A percentile compares a stretch with the other conserved stretches of the same genome.
Evolutionary conservation across 2,329 filamentous ascomycete species (phyloP).

Genomic region (Aspergillus hiratsukae): DNA sequence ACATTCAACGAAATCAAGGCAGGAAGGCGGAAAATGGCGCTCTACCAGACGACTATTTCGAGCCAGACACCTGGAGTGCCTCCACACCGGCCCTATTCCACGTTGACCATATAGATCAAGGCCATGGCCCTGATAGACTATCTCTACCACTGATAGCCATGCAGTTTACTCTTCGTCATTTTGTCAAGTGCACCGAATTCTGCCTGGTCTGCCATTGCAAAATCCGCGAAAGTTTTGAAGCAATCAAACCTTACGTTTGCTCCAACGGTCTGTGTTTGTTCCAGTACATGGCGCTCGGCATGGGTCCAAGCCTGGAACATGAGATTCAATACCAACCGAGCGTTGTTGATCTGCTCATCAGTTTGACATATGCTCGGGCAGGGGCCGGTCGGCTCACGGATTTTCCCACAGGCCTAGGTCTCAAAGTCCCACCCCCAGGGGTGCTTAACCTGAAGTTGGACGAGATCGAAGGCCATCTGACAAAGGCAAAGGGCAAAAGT

Average conservation of each 20-base stretch:
- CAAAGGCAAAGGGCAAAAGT: background rate
- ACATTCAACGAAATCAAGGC: conserved; percentile 47
- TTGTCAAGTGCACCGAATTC: conserved; percentile 78
- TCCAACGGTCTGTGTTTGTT: conserved; percentile 70
- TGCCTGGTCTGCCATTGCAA: conserved; percentile 79
- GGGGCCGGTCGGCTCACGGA: conserved; percentile 40
- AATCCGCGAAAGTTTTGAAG: conserved; percentile 57
- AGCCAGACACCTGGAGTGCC: conserved; percentile 20
- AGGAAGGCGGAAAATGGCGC: conserved; percentile 13
- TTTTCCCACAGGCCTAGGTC: conserved; percentile 54
- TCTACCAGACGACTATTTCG: conserved; percentile 13
- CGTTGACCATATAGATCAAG: conserved; percentile 47
- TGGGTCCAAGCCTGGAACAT: conserved; percentile 80
- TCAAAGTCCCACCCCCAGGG: conserved; percentile 50
- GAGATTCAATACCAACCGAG: conserved; percentile 74
- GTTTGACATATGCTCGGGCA: conserved; percentile 68
- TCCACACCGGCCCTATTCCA: conserved; percentile 41
- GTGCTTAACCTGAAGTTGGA: background rate
- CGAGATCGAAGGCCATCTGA: background rate
- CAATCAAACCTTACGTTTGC: conserved; percentile 64
- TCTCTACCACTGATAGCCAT: conserved; percentile 59
- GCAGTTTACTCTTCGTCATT: conserved; percentile 72
- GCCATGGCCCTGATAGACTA: conserved; percentile 22
- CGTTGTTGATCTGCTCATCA: conserved; percentile 79
- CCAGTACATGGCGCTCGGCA: conserved; percentile 81